A percentile compares a stretch with the other conserved stretches of the same genome.
phyloP scores from a whole-genome alignment of 768 basidiomycete genomes.

The Saitozyma podzolica region DNA sequence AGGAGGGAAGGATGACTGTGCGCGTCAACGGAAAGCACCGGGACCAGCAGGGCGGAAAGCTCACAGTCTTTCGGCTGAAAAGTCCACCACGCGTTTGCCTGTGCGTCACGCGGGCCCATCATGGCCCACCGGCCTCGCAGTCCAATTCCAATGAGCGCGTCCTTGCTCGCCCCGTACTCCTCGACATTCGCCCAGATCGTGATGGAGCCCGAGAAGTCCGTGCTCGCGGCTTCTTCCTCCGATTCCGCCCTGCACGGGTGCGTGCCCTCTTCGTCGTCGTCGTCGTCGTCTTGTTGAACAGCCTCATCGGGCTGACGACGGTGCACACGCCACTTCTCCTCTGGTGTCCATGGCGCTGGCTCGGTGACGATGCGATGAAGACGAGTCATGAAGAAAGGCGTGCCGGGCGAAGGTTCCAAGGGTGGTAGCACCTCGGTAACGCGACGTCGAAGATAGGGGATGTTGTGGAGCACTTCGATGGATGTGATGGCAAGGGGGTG shows the following conservation, averaged over 20 bases:
- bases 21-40: neutral
- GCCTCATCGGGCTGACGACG: neutral
- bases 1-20: conserved; percentile 23
- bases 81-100: conserved; percentile 11
- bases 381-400: conserved; percentile 5
- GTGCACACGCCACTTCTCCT: conserved; percentile 34
- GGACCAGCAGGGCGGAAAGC: neutral
- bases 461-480: conserved; percentile 20
- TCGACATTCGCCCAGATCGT: conserved; percentile 11
- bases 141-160: conserved; percentile 14
- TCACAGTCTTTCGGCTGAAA: conserved; percentile 29
- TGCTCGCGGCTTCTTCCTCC: conserved; percentile 17
- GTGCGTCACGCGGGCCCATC: conserved; percentile 4
- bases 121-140: conserved; percentile 26
- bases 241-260: too few relatives aligned
- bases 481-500: neutral
- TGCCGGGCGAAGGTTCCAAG: neutral
- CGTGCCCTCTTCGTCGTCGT: conserved; percentile 18
- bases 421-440: conserved; percentile 1
- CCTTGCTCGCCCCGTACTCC: neutral
- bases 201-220: conserved; percentile 7
- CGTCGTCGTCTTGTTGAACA: neutral
- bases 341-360: conserved; percentile 37
- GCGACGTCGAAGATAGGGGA: conserved; percentile 30
- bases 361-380: conserved; percentile 29